Percentiles rank a stretch among this genome's conserved stretches.
Evolutionary conservation across 768 basidiomycete species (phyloP).

Genomic region (Boletus pseudopeckii): DNA sequence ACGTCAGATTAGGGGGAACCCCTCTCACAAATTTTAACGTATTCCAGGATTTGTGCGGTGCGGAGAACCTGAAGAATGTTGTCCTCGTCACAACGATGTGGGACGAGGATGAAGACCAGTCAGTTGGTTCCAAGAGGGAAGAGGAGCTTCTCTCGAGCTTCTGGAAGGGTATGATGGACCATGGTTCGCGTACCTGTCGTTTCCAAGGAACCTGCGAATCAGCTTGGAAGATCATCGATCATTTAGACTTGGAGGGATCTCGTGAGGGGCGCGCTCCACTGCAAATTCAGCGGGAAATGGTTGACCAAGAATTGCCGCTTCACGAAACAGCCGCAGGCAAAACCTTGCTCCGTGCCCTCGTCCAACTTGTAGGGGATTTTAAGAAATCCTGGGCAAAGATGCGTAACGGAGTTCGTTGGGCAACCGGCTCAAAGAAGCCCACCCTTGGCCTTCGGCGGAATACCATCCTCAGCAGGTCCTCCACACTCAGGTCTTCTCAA

Average conservation of each 20-base stretch:
- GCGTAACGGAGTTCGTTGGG: not conserved
- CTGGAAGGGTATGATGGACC: conserved; percentile 14
- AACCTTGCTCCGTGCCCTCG: conserved; percentile 10
- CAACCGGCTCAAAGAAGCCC: not conserved
- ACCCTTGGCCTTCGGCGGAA: too few relatives aligned
- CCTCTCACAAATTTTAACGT: conserved; percentile 8
- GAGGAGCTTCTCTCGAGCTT: conserved; percentile 7
- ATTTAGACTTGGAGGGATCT: not conserved
- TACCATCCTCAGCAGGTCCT: not conserved
- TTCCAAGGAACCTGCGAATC: conserved; percentile 9
- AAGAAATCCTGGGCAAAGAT: conserved; percentile 6
- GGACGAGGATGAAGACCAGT: conserved; percentile 6
- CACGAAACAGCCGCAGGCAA: conserved; percentile 16
- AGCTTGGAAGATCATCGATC: conserved; percentile 11
- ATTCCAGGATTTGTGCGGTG: conserved; percentile 12
- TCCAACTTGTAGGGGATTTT: not conserved
- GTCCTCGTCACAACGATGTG: conserved; percentile 22
- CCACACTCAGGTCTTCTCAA: conserved; percentile 2
- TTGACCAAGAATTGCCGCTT: conserved; percentile 4
- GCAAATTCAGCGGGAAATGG: conserved; percentile 19
- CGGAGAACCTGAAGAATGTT: conserved; percentile 9
- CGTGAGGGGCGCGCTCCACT: not conserved
- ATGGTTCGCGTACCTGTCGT: conserved; percentile 11
- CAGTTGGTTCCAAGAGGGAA: conserved; percentile 9
- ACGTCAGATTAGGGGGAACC: conserved; percentile 9